Base-by-base conservation (phyloP, 2,329 filamentous ascomycete species). In the Arthroderma uncinatum region DNA sequence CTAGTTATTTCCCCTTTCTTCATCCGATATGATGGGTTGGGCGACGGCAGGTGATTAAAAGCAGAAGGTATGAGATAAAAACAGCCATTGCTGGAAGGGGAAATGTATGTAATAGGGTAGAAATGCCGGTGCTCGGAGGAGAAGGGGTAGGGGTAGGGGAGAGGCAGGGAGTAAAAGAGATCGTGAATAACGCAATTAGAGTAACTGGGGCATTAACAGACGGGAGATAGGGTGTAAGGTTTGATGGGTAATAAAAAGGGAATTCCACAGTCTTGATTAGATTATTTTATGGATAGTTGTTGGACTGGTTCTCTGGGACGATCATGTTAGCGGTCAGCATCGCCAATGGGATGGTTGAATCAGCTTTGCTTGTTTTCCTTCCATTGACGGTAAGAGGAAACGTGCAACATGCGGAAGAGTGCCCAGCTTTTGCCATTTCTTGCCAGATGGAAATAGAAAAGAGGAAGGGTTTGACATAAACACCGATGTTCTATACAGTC, bases 271-370 rank as follows among this genome's bases (percentile, higher is more conserved):
- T 53, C 25, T 53, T 36, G 30, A 37, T 39, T 37, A 37, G 50
- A 37, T 53, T 53, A 53, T 37, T 53, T 55, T 63, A 66, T 62
- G 64, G 64, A 59, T 65, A 66, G 56, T 61, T 63, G 59, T 59
- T 63, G 61, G 63, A 62, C 61, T 66, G 64, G 60, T 62, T 65
- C 54, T 65, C 62, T 64, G 64, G 61, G 64, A 63, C 61, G 63
- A 64, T 56, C 61, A 61, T 57, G 62, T 62, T 60, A 65, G 60
- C 63, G 59, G 61, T 66, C 64, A 66, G 64, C 63, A 64, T 59
- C 61, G 60, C 58, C 57, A 61, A 44, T 57, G 16, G 14, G 19
- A 14, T 34, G 36, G 33, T 34, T 47, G 23, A 25, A 50, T 47
- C 50, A 21, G 28, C 47, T 37, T 44, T 44, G n/a, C 55, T 53